Evolutionary conservation across 164 flowering plant species (phyloP).

Genomic region (Nymphaea thermarum): DNA sequence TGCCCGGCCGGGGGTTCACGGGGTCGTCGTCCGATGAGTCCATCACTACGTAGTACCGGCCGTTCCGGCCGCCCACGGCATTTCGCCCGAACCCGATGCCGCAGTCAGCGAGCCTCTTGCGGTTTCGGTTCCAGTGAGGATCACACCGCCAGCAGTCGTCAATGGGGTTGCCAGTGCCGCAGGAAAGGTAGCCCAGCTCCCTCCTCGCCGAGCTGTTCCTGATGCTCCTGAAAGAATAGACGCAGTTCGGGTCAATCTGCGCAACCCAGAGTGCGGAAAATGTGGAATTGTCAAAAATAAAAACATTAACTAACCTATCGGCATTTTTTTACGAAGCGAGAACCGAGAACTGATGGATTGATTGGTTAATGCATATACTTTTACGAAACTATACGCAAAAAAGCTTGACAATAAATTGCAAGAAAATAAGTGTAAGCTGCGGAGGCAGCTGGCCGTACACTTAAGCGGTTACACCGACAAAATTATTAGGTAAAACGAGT

Average conservation of each 20-base stretch:
- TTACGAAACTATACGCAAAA: no score
- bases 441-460: no score
- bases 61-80: slow-evolving; percentile 92
- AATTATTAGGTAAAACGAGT: no score
- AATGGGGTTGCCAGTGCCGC: slow-evolving; percentile 80
- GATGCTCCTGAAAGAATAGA: slow-evolving; percentile 33
- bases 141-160: slow-evolving; percentile 95
- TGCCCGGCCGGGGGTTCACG: slow-evolving; percentile 87
- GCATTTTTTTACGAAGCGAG: not conserved
- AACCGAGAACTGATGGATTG: not conserved
- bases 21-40: slow-evolving; percentile 70
- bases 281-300: no score
- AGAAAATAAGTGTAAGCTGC: no score
- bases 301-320: not conserved
- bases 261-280: not conserved
- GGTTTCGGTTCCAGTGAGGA: slow-evolving; percentile 50
- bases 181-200: slow-evolving; percentile 58
- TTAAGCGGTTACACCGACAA: no score
- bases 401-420: no score
- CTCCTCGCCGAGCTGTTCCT: slow-evolving; percentile 66
- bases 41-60: slow-evolving; percentile 79
- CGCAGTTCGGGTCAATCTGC: not conserved
- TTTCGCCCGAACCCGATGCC: slow-evolving; percentile 92
- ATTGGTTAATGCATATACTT: not conserved
- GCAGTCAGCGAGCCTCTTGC: slow-evolving; percentile 92